These are phyloP conservation scores for Epicoccum sorghinum DNA, from an alignment of 2,329 filamentous ascomycete species.

Conservation along the genomic window DNA sequence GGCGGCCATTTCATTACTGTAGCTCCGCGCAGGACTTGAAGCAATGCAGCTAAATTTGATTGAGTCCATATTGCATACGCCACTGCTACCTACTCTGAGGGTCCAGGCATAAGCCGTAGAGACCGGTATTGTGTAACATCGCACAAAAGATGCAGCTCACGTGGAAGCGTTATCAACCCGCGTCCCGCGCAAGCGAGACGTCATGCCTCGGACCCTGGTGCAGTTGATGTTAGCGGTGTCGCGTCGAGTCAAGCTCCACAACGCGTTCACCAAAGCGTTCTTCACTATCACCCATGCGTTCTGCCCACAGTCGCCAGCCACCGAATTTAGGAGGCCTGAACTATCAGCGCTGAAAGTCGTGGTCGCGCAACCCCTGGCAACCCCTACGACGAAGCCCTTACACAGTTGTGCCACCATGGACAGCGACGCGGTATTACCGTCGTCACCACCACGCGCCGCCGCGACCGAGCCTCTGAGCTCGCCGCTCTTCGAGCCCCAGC, in stretches of 20 bases:
- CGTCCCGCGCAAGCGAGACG: constrained; percentile 15
- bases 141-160: constrained; percentile 12
- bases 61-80: too few species aligned
- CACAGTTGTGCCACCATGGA: constrained; percentile 25
- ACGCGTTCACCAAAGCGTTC: constrained; percentile 11
- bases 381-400: neutral
- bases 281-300: neutral
- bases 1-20: too few species aligned
- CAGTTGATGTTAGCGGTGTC: constrained; percentile 8
- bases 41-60: too few species aligned
- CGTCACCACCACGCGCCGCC: constrained; percentile 33
- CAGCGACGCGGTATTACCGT: constrained; percentile 26
- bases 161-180: constrained; percentile 24
- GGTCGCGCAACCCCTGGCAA: neutral
- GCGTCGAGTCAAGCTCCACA: constrained; percentile 13
- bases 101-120: too few species aligned
- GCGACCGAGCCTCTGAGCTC: constrained; percentile 28
- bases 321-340: constrained; percentile 1
- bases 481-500: constrained; percentile 31
- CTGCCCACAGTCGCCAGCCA: constrained; percentile 2
- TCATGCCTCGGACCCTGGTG: constrained; percentile 9
- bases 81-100: too few species aligned
- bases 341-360: neutral
- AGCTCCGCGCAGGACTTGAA: too few species aligned
- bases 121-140: too few species aligned